phyloP scores from a whole-genome alignment of 768 basidiomycete genomes.

The Lactarius hengduanensis region DNA sequence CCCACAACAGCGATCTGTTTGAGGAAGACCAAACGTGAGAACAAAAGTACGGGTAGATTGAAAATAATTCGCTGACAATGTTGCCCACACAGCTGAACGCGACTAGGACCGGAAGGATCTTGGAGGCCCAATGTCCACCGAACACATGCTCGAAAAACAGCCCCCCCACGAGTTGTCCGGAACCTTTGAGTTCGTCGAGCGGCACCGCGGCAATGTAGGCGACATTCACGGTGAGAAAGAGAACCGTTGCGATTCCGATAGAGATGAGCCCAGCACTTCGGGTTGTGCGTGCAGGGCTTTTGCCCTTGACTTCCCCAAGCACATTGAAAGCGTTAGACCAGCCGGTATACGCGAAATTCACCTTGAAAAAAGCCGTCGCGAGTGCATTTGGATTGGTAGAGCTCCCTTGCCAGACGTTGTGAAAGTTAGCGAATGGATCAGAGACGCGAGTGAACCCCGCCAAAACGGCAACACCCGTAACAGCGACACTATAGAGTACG shows the following conservation, averaged over 20 bases:
- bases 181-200: slow-evolving; percentile 42
- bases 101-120: slow-evolving; percentile 26
- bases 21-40: slow-evolving; percentile 42
- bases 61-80: slow-evolving; percentile 37
- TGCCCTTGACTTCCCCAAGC: slow-evolving; percentile 39
- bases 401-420: slow-evolving; percentile 33
- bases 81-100: slow-evolving; percentile 28
- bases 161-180: slow-evolving; percentile 47
- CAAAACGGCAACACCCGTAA: slow-evolving; percentile 32
- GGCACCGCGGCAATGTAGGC: slow-evolving; percentile 44
- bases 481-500: slow-evolving; percentile 29
- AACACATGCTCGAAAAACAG: slow-evolving; percentile 53
- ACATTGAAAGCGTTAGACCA: slow-evolving; percentile 48
- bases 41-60: slow-evolving; percentile 39
- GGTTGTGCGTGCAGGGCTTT: slow-evolving; percentile 47
- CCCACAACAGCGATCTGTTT: slow-evolving; percentile 30
- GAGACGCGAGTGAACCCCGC: slow-evolving; percentile 32
- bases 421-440: slow-evolving; percentile 36
- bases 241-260: slow-evolving; percentile 44
- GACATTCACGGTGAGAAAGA: slow-evolving; percentile 50
- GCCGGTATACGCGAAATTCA: slow-evolving; percentile 35
- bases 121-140: slow-evolving; percentile 37
- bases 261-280: slow-evolving; percentile 47
- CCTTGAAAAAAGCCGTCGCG: slow-evolving; percentile 35
- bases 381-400: slow-evolving; percentile 32